Base-by-base conservation (phyloP, 306 rosid species). In the Cercis canadensis region DNA sequence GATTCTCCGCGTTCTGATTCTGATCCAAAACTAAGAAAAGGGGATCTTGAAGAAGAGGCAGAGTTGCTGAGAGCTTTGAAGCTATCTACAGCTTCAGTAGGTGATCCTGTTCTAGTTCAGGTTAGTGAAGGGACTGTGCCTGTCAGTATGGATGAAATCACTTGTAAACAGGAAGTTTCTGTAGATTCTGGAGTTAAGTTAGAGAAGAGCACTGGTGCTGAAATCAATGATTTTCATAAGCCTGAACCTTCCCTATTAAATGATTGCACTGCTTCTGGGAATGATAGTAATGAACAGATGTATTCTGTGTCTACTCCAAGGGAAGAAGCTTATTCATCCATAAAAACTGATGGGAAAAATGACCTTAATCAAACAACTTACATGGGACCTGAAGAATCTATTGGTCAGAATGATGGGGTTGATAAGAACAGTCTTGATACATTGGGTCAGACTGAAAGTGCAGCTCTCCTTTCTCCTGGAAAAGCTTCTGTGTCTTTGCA, bases 11-110 rank as follows among this genome's bases (percentile, higher is more conserved):
- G 6, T 55, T 86, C 90, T 78, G 61, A 65, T 74, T 80, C 86
- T 58, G 91, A 89, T 54, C 77, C 72, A 46, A 55, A 43, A 36
- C 62, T 39, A 56, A 83, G 91, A 72, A 95, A 92, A 78, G 99
- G 99, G 12, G 97, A 95, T 76, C 66, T 76, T 82, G 93, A 92
- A 88, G 99, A 95, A 85, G 97, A 92, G 73, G 92, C 68, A 53
- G 92, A 87, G 83, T 81, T 95, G 56, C 71, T 83, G 74, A 92
- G 80, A 82, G 92, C 78, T 75, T 78, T 95, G 85, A 75, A 76
- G 72, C 47, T 95, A 75, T 95, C 99, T 8, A 62, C 69, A 40
- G 72, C 73, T 69, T 58, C 84, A 68, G 70, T 50, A n/a, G 70
- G 74, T 37, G 82, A 86, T 80, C 82, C 85, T 49, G 46, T 47